Conservation (phyloP, 352 stramenopile genomes). For the Achlya hypogyna region DNA sequence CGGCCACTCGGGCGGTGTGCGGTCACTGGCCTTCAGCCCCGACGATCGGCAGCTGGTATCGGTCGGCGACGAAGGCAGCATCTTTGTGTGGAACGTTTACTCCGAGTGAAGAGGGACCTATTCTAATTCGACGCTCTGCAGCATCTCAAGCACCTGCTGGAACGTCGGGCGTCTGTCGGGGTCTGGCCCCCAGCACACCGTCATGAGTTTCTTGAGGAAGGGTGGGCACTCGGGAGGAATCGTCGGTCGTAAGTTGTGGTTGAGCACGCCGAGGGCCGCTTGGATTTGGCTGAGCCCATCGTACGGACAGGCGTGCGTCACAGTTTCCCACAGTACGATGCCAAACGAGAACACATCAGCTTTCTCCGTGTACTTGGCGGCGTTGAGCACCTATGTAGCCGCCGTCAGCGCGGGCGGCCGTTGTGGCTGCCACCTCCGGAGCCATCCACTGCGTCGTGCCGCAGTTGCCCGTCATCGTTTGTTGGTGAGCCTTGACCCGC, state of each 20-base stretch:
- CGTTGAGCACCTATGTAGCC: slow-evolving; percentile 67
- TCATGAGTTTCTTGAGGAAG: slow-evolving; percentile 81
- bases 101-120: slow-evolving; percentile 22
- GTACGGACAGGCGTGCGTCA: slow-evolving; percentile 86
- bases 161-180: slow-evolving; percentile 75
- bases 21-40: slow-evolving; percentile 73
- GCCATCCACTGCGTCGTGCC: slow-evolving; percentile 85
- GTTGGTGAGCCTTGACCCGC: slow-evolving; percentile 69
- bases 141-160: slow-evolving; percentile 67
- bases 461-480: slow-evolving; percentile 84
- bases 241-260: slow-evolving; percentile 79
- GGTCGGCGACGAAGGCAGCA: slow-evolving; percentile 84
- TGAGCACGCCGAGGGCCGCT: slow-evolving; percentile 73
- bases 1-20: slow-evolving; percentile 70
- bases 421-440: slow-evolving; percentile 31
- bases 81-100: slow-evolving; percentile 92
- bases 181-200: slow-evolving; percentile 63
- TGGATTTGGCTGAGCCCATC: slow-evolving; percentile 87
- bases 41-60: slow-evolving; percentile 88
- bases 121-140: slow-evolving; percentile 24
- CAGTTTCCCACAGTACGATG: slow-evolving; percentile 82
- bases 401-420: slow-evolving; percentile 66
- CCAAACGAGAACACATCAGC: slow-evolving; percentile 83
- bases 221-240: slow-evolving; percentile 65
- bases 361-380: slow-evolving; percentile 83